Evolutionary conservation across 768 basidiomycete genomes (phyloP), one percentile per base, ranked within the genome.

Genomic region (Pulveroboletus sp.): DNA sequence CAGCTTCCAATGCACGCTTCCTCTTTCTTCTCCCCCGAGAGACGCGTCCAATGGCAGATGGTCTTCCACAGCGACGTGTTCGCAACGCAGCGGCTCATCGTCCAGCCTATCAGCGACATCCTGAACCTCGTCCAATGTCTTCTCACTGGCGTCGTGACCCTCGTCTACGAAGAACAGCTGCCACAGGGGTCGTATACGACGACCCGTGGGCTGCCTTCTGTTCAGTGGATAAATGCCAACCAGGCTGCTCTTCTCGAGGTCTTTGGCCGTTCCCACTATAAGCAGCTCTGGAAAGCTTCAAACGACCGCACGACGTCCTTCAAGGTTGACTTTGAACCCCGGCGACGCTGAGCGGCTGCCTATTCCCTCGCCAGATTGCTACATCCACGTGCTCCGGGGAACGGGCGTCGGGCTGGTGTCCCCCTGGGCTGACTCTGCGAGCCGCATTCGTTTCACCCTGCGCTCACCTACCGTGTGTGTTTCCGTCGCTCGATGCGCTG

Each of bases 21-120:
- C 36, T 88, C 89, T 24, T 91, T 92, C 70, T 92, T 91, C 72
- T 86, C 84, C 43, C 87, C 87, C 10, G 86, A 91, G 65, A 74
- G 89, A 57, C 81, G 86, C 52, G 79, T 90, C 40, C 88, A 90
- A 64, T 92, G 89, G 89, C 81, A 90, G 66, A 89, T 90, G 88
- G 86, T 89, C 59, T 92, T 92, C 64, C 88, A 85, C 64, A 81
- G 79, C 60, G 84, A 85, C 67, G 80, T 82, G 44, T 86, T 86
- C 69, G 83, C 83, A 60, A 82, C 80, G 27, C 77, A 84, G 49
- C 75, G 84, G 31, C 82, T 83, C 66, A 78, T 82, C 57, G 79
- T 81, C 48, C 77, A 79, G 28, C 84, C 84, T 42, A 78, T 86
- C 65, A 80, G 77, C 67, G 84, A 86, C 65, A 82, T 86, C 57